These are phyloP conservation scores for Ophiostoma sp. DNA, from an alignment of 2,329 filamentous ascomycete genomes.

Conservation along the genomic window DNA sequence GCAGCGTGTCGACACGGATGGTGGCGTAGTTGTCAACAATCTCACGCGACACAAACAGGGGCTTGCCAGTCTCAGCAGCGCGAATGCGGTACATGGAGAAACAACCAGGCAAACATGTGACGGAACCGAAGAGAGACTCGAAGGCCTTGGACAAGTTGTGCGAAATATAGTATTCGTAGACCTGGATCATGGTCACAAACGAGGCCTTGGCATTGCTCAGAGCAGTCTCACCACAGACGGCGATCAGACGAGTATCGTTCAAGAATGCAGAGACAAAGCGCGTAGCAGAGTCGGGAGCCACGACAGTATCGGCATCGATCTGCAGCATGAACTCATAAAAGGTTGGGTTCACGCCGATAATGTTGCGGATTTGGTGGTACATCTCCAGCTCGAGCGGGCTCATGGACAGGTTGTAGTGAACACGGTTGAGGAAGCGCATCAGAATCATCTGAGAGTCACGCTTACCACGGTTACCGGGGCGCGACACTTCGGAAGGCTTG, in stretches of 20 bases:
- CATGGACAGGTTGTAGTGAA: constrained; percentile 97
- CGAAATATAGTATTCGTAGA: constrained; percentile 99
- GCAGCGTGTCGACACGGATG: constrained; percentile 93
- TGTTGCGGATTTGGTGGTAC: constrained; percentile 97
- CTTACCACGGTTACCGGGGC: constrained; percentile 95
- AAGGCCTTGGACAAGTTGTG: constrained; percentile 96
- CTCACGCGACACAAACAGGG: constrained; percentile 90
- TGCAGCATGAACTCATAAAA: constrained; percentile 97
- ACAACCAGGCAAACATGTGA: constrained; percentile 96
- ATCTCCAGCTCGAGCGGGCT: constrained; percentile 94
- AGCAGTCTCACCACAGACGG: constrained; percentile 88
- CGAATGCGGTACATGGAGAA: constrained; percentile 99
- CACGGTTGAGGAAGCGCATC: constrained; percentile 98
- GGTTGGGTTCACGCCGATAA: constrained; percentile 96
- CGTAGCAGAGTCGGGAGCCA: constrained; percentile 81
- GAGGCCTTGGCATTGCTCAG: constrained; percentile 90
- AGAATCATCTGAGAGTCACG: constrained; percentile 98
- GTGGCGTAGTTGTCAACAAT: constrained; percentile 82
- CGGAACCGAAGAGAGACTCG: constrained; percentile 93
- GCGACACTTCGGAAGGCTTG: constrained; percentile 93
- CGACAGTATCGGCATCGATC: constrained; percentile 95
- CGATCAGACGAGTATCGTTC: constrained; percentile 88
- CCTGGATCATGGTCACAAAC: constrained; percentile 97
- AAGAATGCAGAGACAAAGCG: constrained; percentile 89
- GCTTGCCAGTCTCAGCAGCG: constrained; percentile 88